Evolutionary conservation across 768 basidiomycete genomes (phyloP).

Genomic region (Mycena kentingensis): DNA sequence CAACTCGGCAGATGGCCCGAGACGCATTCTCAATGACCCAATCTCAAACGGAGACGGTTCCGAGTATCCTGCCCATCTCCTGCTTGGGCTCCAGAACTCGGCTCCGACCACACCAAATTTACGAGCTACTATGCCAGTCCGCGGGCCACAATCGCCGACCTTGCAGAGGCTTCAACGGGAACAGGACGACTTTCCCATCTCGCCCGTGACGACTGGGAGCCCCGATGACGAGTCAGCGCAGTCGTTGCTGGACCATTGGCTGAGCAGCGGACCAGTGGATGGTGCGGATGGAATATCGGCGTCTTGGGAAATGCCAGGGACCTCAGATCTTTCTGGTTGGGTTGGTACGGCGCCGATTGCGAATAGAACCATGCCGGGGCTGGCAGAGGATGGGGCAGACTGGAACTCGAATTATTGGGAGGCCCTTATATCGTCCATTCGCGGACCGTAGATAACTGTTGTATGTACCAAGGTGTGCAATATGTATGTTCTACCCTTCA

Average conservation of each 20-base stretch:
- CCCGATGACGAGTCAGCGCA: slow-evolving; percentile 81
- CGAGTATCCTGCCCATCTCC: slow-evolving; percentile 53
- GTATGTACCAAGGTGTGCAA: not conserved
- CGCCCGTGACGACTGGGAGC: slow-evolving; percentile 69
- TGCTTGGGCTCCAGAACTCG: slow-evolving; percentile 50
- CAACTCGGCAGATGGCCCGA: slow-evolving; percentile 35
- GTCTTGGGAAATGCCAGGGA: slow-evolving; percentile 63
- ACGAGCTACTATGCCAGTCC: slow-evolving; percentile 32
- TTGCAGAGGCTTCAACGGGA: slow-evolving; percentile 64
- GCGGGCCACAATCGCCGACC: slow-evolving; percentile 50
- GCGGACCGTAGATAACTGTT: slow-evolving; percentile 33
- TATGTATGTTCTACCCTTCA: not conserved
- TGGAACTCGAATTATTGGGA: slow-evolving; percentile 87
- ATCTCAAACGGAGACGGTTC: slow-evolving; percentile 28
- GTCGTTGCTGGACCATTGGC: slow-evolving; percentile 81
- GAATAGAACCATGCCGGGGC: slow-evolving; percentile 46
- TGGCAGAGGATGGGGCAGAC: slow-evolving; percentile 60
- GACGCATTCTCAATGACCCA: slow-evolving; percentile 30
- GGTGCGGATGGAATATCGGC: slow-evolving; percentile 46
- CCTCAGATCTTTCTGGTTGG: slow-evolving; percentile 63
- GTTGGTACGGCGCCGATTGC: slow-evolving; percentile 45
- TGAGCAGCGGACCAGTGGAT: slow-evolving; percentile 62
- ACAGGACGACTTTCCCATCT: slow-evolving; percentile 49
- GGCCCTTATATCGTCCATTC: slow-evolving; percentile 66
- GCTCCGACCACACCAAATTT: slow-evolving; percentile 34